Evolutionary conservation across 176 grass and related monocot genomes (phyloP), one percentile per base, ranked within the genome.

Genomic region (Oryza australiensis): DNA sequence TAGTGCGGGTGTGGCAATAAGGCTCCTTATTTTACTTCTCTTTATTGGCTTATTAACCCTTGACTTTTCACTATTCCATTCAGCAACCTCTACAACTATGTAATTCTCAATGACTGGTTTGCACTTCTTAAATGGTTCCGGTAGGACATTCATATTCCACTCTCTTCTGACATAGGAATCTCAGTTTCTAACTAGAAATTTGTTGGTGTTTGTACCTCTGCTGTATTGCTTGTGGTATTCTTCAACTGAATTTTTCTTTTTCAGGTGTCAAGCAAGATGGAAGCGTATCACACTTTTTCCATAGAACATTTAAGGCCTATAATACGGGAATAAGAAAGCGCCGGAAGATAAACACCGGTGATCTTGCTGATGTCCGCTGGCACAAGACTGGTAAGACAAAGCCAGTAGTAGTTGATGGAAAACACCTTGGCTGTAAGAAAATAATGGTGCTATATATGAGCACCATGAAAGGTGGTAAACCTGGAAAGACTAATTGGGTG

Each of bases 351-450:
- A 93, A 87, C 57, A 89, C 81, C 26, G 72, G 71, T 65, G 76
- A 92, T 74, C 86, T 88, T 80, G 82, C 82, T 0, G 90, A 93
- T 91, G 90, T 98, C 42, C 93, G 90, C 81, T 98, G 96, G 96
- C 96, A 98, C 80, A 98, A 98, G 80, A 98, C 96, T 9, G 96
- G 96, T 48, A 98, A 95, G 82, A 98, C 93, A 67, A 98, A 92
- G 70, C 88, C 91, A 65, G 89, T 98, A 74, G 72, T 90, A 68
- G 73, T 98, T 77, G 69, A 90, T 79, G 91, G 96, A 45, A 74
- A 90, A 8, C 96, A 95, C 4, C 24, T 91, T 26, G 96, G 96
- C 23, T 93, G 91, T 73, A 98, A 98, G 89, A 98, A 98, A 89
- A 90, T 98, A 82, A 91, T 98, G 96, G 91, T 98, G 27, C 83